Conservation (phyloP, 2,329 filamentous ascomycete species). For the Ramularia endophylla region DNA sequence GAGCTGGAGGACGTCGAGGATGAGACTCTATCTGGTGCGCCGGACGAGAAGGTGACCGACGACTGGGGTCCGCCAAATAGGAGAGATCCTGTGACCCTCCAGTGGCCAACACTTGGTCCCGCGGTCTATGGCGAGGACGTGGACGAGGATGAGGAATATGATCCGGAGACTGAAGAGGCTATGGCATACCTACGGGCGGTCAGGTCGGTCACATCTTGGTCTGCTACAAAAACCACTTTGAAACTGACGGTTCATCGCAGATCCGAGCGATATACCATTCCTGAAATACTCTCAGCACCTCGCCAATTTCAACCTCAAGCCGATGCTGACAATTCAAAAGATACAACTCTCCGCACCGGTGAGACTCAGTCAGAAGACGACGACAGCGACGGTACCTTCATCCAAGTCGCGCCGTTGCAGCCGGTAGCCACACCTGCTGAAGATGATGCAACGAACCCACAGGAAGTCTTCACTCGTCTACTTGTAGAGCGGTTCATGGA, state of each 20-base stretch:
- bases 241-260: conserved; percentile 12
- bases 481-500: conserved; percentile 59
- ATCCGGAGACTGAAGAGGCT: conserved; percentile 26
- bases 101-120: conserved; percentile 22
- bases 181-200: conserved; percentile 30
- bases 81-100: conserved; percentile 20
- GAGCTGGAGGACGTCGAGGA: background rate
- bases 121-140: conserved; percentile 14
- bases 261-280: conserved; percentile 23
- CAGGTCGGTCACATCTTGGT: conserved; percentile 13
- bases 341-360: conserved; percentile 1
- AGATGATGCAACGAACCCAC: conserved; percentile 38
- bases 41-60: background rate
- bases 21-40: background rate
- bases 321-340: conserved; percentile 21
- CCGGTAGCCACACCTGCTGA: conserved; percentile 23
- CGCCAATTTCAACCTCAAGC: conserved; percentile 7
- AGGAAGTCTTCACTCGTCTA: conserved; percentile 61
- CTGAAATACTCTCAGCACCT: conserved; percentile 20
- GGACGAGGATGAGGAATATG: conserved; percentile 19
- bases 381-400: background rate
- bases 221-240: background rate
- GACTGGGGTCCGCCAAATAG: background rate
- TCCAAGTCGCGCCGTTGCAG: too few relatives aligned
- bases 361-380: background rate